Evolutionary conservation across 768 basidiomycete species (phyloP).

Genomic region (Austroboletus eburneus): DNA sequence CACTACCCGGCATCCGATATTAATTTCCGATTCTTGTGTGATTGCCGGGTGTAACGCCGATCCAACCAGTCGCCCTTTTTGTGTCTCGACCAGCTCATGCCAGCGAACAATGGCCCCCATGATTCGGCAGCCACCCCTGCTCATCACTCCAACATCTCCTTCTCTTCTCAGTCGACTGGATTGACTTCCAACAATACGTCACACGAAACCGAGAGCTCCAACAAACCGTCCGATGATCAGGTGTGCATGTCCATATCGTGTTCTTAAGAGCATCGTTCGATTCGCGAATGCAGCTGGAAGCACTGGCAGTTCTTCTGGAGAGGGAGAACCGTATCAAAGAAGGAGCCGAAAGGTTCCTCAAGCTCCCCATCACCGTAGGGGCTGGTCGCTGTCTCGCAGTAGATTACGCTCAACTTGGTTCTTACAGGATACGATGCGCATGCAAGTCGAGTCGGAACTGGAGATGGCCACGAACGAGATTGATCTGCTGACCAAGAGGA

Average conservation of each 20-base stretch:
- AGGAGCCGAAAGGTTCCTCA: slow-evolving; percentile 86
- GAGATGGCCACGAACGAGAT: slow-evolving; percentile 74
- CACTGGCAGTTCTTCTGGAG: slow-evolving; percentile 62
- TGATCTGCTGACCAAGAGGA: slow-evolving; percentile 50
- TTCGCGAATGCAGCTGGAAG: slow-evolving; percentile 49
- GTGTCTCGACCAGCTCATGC: slow-evolving; percentile 18
- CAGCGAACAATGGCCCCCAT: slow-evolving; percentile 26
- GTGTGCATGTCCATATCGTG: slow-evolving; percentile 14
- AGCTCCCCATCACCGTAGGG: slow-evolving; percentile 54
- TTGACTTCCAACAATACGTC: slow-evolving; percentile 22
- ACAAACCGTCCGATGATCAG: slow-evolving; percentile 27
- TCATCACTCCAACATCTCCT: slow-evolving; percentile 27
- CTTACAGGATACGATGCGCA: slow-evolving; percentile 56
- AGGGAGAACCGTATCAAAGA: slow-evolving; percentile 83
- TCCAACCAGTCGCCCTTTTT: too few relatives aligned
- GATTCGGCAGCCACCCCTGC: slow-evolving; percentile 12
- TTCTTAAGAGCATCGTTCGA: slow-evolving; percentile 2
- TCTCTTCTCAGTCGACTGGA: slow-evolving; percentile 28
- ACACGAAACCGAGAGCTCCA: slow-evolving; percentile 21
- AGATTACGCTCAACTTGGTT: slow-evolving; percentile 7
- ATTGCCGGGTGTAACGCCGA: too few relatives aligned
- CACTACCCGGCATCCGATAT: too few relatives aligned
- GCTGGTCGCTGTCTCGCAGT: slow-evolving; percentile 2
- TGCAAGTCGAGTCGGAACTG: slow-evolving; percentile 73
- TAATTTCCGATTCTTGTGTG: too few relatives aligned